A percentile compares a stretch with the other conserved stretches of the same genome.
Evolutionary conservation across 176 grass and related monocot species (phyloP).

Genomic region (Hyparrhenia diplandra): DNA sequence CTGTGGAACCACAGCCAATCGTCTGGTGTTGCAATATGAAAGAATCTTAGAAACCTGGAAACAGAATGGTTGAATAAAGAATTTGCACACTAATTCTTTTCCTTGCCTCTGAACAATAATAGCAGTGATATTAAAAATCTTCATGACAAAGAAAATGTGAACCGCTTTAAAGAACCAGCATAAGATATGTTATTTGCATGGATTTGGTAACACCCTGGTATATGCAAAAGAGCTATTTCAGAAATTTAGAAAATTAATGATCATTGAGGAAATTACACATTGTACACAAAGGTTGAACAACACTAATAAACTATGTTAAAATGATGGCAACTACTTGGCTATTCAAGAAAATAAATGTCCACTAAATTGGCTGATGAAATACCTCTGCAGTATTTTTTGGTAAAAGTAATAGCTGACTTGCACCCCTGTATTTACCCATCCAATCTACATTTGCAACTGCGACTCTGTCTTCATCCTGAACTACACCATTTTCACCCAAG

Average conservation of each 20-base stretch:
- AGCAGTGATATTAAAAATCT: neutral
- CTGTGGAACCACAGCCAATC: slow-evolving; percentile 81
- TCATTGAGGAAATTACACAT: neutral
- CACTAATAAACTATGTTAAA: neutral
- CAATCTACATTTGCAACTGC: slow-evolving; percentile 81
- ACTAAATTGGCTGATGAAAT: neutral
- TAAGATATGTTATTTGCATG: neutral
- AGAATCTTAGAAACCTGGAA: slow-evolving; percentile 97
- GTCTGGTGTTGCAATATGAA: slow-evolving; percentile 81
- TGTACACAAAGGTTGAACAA: neutral
- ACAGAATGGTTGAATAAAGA: slow-evolving; percentile 26
- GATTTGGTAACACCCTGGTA: neutral
- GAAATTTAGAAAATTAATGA: neutral
- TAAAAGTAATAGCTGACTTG: slow-evolving; percentile 81
- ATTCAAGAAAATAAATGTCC: neutral
- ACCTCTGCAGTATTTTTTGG: slow-evolving; percentile 76
- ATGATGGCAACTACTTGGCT: neutral
- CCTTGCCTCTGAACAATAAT: neutral
- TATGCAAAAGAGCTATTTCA: neutral
- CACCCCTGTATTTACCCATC: slow-evolving; percentile 84
- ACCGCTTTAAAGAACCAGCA: neutral
- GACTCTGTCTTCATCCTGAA: slow-evolving; percentile 83
- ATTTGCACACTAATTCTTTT: neutral
- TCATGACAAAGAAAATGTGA: neutral
- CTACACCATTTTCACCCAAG: slow-evolving; percentile 68